Evolutionary conservation across 2,329 filamentous ascomycete species (phyloP), one percentile per base, ranked within the genome.

Genomic region (Rhynchosporium secalis): DNA sequence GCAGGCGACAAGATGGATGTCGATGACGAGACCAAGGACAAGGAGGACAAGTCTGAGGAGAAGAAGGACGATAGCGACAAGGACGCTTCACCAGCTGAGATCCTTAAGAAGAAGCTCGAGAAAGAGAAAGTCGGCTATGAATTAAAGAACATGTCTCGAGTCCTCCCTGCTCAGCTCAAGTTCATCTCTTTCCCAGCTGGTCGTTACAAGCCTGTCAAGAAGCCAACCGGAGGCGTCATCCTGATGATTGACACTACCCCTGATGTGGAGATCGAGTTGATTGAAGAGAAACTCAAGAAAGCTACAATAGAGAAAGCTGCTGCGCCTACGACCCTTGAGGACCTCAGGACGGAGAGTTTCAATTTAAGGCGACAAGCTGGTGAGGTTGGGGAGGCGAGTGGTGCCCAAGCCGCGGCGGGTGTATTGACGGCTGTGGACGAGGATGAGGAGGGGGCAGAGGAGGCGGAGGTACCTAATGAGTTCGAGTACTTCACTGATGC

Each of bases 41-140:
- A 80, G 62, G 72, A 76, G 58, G 79, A 77, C 31, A 77, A 81
- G 45, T 81, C 84, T 61, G 74, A 79, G 40, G 85, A 84, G 66
- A 86, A 88, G 52, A 88, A 89, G 76, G 84, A 87, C 68, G 82
- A 67, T 20, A 20, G 20, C 12, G 81, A 88, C 49, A 88, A 87
- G 75, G 86, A 89, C 57, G 76, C 79, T 1, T 75, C 78, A 12
- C 70, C 78, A 33, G 78, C 82, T 1, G 77, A 80, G 45, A 85
- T 88, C 13, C 78, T 81, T 43, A 96, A 94, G 84, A 96, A 96
- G 84, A 96, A 95, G 82, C 80, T 81, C 0, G 92, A 97, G 77
- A 96, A 95, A 80, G 95, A 99, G 80, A 98, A 96, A 84, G 85
- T 96, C 63, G 95, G 95, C 69, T 97, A 95, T 75, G 92, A 97